phyloP scores from a whole-genome alignment of 176 grass and related monocot genomes.

The Microstegium vimineum region DNA sequence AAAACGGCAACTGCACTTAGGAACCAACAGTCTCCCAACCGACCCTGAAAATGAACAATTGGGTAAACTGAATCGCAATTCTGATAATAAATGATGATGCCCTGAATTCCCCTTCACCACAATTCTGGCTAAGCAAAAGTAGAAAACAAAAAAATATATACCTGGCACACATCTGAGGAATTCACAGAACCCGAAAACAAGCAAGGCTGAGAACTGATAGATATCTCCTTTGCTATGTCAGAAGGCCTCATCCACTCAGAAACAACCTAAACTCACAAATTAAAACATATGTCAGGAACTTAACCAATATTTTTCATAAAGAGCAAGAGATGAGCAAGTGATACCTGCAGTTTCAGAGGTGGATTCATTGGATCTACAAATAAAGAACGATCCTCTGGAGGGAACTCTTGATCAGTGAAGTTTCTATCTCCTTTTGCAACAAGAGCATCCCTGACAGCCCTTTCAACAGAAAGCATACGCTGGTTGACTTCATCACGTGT shows the following conservation, averaged over 20 bases:
- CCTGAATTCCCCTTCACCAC: background rate
- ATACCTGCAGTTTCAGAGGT: conserved; percentile 85
- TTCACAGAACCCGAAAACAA: conserved; percentile 92
- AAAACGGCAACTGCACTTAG: conserved; percentile 96
- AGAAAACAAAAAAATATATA: conserved; percentile 27
- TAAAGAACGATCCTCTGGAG: conserved; percentile 81
- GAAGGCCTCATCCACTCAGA: conserved; percentile 89
- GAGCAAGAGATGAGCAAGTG: conserved; percentile 16
- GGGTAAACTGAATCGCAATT: background rate
- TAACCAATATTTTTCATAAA: conserved; percentile 19
- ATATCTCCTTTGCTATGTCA: conserved; percentile 82
- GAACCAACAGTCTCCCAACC: conserved; percentile 99
- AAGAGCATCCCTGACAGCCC: conserved; percentile 90
- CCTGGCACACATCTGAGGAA: conserved; percentile 99
- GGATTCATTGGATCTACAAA: conserved; percentile 76
- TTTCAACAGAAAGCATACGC: conserved; percentile 96
- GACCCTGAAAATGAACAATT: conserved; percentile 64
- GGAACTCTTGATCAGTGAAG: conserved; percentile 96
- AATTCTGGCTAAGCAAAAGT: background rate
- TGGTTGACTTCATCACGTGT: conserved; percentile 90
- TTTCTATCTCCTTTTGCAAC: conserved; percentile 71
- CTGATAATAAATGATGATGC: conserved; percentile 14
- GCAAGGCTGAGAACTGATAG: conserved; percentile 67
- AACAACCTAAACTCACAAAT: conserved; percentile 69
- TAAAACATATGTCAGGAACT: conserved; percentile 17